These are phyloP conservation scores for Epichloe baconii DNA, from an alignment of 2,329 filamentous ascomycete species.

Conservation along the genomic window DNA sequence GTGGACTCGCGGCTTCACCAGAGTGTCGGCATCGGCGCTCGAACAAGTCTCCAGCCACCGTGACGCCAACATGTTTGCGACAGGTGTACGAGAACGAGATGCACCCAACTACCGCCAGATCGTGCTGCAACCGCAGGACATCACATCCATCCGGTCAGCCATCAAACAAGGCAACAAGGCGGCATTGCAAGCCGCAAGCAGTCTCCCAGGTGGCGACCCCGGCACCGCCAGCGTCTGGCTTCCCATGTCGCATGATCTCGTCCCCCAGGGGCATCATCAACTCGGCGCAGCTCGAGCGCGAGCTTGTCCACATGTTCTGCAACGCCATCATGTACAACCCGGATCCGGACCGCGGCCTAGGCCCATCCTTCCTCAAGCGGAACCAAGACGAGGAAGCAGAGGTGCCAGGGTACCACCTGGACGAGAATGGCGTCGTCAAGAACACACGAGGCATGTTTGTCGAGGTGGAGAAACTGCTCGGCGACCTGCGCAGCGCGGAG, in stretches of 20 bases:
- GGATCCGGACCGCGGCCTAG: constrained; percentile 60
- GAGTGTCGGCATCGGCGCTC: constrained; percentile 58
- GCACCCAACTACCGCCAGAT: constrained; percentile 65
- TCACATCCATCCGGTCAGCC: constrained; percentile 64
- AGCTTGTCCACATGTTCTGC: constrained; percentile 91
- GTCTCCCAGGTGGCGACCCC: constrained; percentile 46
- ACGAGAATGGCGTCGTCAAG: constrained; percentile 77
- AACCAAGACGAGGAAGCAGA: constrained; percentile 31
- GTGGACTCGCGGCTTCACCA: constrained; percentile 63
- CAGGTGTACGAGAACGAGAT: constrained; percentile 59
- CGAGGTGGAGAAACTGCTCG: constrained; percentile 69
- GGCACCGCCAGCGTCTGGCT: constrained; percentile 47
- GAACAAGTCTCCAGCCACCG: constrained; percentile 68
- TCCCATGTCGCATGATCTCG: constrained; percentile 60
- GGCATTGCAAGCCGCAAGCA: constrained; percentile 45
- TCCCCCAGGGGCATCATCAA: constrained; percentile 79
- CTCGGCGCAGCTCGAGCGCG: constrained; percentile 80
- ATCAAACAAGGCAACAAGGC: constrained; percentile 61
- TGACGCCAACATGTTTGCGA: constrained; percentile 67
- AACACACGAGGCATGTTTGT: constrained; percentile 84
- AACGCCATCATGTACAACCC: constrained; percentile 99
- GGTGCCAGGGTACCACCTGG: constrained; percentile 48
- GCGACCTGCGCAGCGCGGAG: constrained; percentile 64
- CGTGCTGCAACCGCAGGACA: constrained; percentile 61
- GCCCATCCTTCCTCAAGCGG: constrained; percentile 42